phyloP scores from a whole-genome alignment of 2,329 filamentous ascomycete species.

The Phialocephala subalpina region DNA sequence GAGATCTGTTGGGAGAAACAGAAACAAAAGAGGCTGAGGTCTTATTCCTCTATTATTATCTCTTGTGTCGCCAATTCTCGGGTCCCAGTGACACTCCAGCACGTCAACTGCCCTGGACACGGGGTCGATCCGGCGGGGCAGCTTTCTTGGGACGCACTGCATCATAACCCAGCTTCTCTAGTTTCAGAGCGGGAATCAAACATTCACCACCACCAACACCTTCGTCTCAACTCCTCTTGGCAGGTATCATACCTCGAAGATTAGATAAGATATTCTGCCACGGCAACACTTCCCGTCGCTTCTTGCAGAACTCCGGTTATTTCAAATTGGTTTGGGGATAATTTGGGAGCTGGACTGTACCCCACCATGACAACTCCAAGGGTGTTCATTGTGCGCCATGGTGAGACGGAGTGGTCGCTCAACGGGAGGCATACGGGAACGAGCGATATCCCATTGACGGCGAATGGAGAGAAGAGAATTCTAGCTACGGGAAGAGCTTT shows the following conservation, averaged over 20 bases:
- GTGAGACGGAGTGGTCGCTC: slow-evolving; percentile 95
- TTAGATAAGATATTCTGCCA: not conserved
- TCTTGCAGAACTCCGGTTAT: not conserved
- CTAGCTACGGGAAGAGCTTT: slow-evolving; percentile 82
- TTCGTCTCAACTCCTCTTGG: not conserved
- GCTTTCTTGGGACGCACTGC: not conserved
- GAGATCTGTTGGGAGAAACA: not conserved
- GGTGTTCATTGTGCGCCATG: slow-evolving; percentile 86
- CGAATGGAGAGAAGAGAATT: slow-evolving; percentile 80
- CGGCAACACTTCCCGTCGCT: slow-evolving; percentile 10
- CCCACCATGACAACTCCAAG: slow-evolving; percentile 62
- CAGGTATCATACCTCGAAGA: not conserved
- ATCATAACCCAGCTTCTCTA: not conserved
- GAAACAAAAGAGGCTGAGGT: slow-evolving; percentile 19
- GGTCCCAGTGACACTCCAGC: slow-evolving; percentile 2
- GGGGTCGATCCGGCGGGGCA: not conserved
- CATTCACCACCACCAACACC: not conserved
- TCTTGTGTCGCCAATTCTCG: not conserved
- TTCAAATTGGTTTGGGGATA: slow-evolving; percentile 4
- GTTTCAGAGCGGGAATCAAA: not conserved
- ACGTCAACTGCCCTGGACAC: not conserved
- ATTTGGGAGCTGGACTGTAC: not conserved
- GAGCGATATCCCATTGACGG: slow-evolving; percentile 87
- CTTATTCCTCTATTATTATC: not conserved
- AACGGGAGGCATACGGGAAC: slow-evolving; percentile 84